A percentile compares a stretch with the other conserved stretches of the same genome.
Conservation (phyloP, 352 stramenopile species). For the Pythium myriotylum region DNA sequence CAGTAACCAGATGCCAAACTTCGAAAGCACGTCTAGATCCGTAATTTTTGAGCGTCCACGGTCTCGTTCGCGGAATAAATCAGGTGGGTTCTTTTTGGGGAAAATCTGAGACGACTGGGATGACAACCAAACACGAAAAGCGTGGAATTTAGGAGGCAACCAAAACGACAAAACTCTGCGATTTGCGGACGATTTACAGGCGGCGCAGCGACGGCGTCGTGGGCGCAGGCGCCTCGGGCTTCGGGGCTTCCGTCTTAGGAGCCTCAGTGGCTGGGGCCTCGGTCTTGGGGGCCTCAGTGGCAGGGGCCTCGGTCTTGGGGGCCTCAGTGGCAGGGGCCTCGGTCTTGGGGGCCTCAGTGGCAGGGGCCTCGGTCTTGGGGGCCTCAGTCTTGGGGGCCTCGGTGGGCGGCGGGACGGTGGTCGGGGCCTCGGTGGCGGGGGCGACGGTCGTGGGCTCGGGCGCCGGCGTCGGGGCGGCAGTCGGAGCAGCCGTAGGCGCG, state of each 20-base stretch:
- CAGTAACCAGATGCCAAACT: too few relatives aligned
- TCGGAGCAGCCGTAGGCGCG: too few relatives aligned
- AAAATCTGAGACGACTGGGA: too few relatives aligned
- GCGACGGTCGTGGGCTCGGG: slow-evolving; percentile 10
- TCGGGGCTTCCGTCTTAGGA: background rate
- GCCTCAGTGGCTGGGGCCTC: background rate
- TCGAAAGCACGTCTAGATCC: background rate
- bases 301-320: background rate
- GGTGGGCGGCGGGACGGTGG: background rate
- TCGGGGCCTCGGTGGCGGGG: background rate
- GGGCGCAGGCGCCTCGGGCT: too few relatives aligned
- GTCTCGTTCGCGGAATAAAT: background rate
- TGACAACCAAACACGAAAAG: too few relatives aligned
- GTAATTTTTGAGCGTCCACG: background rate
- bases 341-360: background rate
- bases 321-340: background rate
- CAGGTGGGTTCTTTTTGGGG: too few relatives aligned
- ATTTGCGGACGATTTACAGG: background rate
- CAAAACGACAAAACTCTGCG: background rate
- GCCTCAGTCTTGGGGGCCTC: background rate
- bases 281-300: background rate
- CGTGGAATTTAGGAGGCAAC: too few relatives aligned
- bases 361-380: background rate
- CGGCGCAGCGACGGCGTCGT: too few relatives aligned
- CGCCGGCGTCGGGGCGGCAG: too few relatives aligned